These are phyloP conservation scores for Purpureocillium takamizusanense DNA, from an alignment of 2,329 filamentous ascomycete species.

Conservation along the genomic window DNA sequence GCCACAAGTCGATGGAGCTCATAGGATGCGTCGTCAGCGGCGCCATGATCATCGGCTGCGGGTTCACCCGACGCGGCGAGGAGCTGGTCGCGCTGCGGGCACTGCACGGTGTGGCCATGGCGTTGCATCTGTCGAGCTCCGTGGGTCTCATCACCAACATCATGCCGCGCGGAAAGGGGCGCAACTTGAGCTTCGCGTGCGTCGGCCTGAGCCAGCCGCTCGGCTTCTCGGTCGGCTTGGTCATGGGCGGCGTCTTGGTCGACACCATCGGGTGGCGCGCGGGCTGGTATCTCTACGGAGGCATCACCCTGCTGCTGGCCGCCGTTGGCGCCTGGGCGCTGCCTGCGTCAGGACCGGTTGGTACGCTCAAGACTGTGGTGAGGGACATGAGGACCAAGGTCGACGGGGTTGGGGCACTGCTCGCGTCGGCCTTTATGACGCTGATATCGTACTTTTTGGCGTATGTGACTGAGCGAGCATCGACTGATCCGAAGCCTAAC, in stretches of 20 bases:
- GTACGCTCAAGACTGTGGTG: constrained; percentile 5
- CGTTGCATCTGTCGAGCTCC: constrained; percentile 25
- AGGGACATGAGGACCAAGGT: constrained; percentile 24
- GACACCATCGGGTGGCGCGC: constrained; percentile 38
- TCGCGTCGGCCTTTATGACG: constrained; percentile 36
- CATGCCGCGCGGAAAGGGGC: constrained; percentile 19
- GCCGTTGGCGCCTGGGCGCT: constrained; percentile 24
- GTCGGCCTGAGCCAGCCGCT: constrained; percentile 36
- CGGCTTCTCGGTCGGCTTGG: constrained; percentile 40
- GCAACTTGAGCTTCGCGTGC: constrained; percentile 33
- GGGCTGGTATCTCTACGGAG: constrained; percentile 32
- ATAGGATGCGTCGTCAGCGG: constrained; percentile 21
- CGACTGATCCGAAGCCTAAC: no score
- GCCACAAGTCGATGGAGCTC: constrained; percentile 21
- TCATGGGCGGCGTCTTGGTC: constrained; percentile 38
- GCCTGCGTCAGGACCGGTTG: constrained; percentile 17
- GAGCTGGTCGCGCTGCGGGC: constrained; percentile 28
- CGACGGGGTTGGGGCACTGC: constrained; percentile 43
- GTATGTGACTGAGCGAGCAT: no score
- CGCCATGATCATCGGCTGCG: constrained; percentile 20
- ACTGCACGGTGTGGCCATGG: constrained; percentile 27
- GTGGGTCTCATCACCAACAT: constrained; percentile 23
- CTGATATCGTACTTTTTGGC: constrained; percentile 45
- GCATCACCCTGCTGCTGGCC: constrained; percentile 24
- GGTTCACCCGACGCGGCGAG: constrained; percentile 16